Conservation (phyloP, 192 early-diverging fungal genomes). For the Paraglomus brasilianum region DNA sequence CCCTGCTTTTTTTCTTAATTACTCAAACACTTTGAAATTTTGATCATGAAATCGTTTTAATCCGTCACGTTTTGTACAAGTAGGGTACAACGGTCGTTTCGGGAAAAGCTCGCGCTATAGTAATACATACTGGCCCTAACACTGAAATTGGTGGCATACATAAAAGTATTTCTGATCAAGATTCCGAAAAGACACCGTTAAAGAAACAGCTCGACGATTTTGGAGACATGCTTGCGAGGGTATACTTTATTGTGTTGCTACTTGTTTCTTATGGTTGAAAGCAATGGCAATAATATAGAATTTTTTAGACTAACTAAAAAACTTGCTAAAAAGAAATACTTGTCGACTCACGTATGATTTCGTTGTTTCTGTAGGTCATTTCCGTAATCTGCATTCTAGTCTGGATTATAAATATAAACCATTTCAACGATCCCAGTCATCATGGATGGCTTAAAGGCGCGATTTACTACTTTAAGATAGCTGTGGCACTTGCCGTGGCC, state of each 20-base stretch:
- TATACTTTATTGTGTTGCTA: slow-evolving; percentile 45
- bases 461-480: slow-evolving; percentile 99
- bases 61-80: not conserved
- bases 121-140: slow-evolving; percentile 78
- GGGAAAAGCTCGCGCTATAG: slow-evolving; percentile 86
- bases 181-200: slow-evolving; percentile 91
- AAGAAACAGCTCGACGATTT: slow-evolving; percentile 96
- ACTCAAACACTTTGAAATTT: not conserved
- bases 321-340: not conserved
- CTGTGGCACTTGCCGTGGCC: slow-evolving; percentile 96
- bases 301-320: too few relatives aligned
- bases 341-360: not conserved
- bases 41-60: too few relatives aligned
- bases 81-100: slow-evolving; percentile 89
- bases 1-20: not conserved
- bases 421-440: slow-evolving; percentile 88
- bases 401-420: slow-evolving; percentile 97
- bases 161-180: slow-evolving; percentile 77
- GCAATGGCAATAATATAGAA: not conserved
- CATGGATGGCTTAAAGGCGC: slow-evolving; percentile 94
- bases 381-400: slow-evolving; percentile 91
- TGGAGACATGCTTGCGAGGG: slow-evolving; percentile 83
- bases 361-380: slow-evolving; percentile 47
- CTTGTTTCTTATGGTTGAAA: slow-evolving; percentile 41
- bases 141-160: slow-evolving; percentile 97